Evolutionary conservation across 2,329 filamentous ascomycete genomes (phyloP), one percentile per base, ranked within the genome.

Genomic region (Stagonosporopsis chrysanthemi): DNA sequence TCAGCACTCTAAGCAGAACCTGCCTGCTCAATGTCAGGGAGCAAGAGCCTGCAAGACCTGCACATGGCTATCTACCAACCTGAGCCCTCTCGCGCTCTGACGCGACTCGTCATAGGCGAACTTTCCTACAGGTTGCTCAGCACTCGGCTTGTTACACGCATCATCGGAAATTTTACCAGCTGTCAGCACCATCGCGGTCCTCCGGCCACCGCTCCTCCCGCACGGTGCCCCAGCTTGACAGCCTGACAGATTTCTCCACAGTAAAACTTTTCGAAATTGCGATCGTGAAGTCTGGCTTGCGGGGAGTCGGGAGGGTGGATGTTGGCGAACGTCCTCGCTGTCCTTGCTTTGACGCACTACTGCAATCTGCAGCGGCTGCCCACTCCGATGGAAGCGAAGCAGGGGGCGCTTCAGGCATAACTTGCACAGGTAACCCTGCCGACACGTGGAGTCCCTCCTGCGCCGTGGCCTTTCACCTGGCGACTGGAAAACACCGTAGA

Each of bases 281-380:
- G 40, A 63, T 66, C 38, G 56, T 64, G 62, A 64, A 63, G 57
- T 67, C 67, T 66, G 67, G 71, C 73, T 61, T 73, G 70, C 72
- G 74, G 73, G 73, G 73, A 76, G 71, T 64, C 70, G 72, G 73
- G 71, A 73, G 22, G 17, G 71, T 70, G 68, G 67, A 58, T 52
- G 59, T 47, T 65, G 53, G 58, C 63, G 63, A 72, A 70, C 67
- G 67, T 60, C 67, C 67, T 69, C 52, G 56, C 55, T 58, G 61
- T 60, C 64, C 52, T 56, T 57, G 60, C 24, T 61, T 65, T 58
- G 65, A 61, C 55, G 56, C 72, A 65, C 73, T 74, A 73, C 70
- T 71, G 68, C 66, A 70, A 63, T 65, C 65, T 71, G 61, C 71
- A 71, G 67, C 71, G 72, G 70, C 65, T 67, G 63, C 64, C 72